These are phyloP conservation scores for Alternaria brassicicola DNA, from an alignment of 2,329 filamentous ascomycete species.

Conservation along the genomic window DNA sequence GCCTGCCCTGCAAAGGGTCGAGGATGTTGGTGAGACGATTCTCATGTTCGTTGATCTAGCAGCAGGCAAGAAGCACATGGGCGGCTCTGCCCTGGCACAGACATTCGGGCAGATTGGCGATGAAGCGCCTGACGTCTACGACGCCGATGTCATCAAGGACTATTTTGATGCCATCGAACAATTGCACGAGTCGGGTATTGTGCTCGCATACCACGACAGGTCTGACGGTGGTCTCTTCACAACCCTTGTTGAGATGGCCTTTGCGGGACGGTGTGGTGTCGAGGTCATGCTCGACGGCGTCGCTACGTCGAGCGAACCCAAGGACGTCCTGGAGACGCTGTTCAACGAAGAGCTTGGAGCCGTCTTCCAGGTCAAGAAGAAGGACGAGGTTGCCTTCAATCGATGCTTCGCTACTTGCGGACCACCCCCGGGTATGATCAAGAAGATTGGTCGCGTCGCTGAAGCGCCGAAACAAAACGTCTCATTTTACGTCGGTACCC, in stretches of 20 bases:
- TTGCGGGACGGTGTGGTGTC: constrained; percentile 87
- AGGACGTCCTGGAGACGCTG: constrained; percentile 74
- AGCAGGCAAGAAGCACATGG: constrained; percentile 77
- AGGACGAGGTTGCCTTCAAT: constrained; percentile 83
- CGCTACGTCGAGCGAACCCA: constrained; percentile 64
- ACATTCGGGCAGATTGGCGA: constrained; percentile 85
- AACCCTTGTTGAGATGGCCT: constrained; percentile 96
- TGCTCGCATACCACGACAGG: constrained; percentile 92
- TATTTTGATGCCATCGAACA: constrained; percentile 86
- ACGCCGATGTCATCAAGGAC: constrained; percentile 80
- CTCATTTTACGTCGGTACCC: constrained; percentile 73
- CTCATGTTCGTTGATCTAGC: constrained; percentile 92
- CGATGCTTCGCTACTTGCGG: constrained; percentile 91
- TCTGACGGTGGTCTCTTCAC: constrained; percentile 93
- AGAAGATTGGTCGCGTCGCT: constrained; percentile 80
- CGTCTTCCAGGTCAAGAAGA: constrained; percentile 90
- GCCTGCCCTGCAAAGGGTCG: constrained; percentile 78
- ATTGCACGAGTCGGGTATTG: constrained; percentile 70
- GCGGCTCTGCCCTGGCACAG: constrained; percentile 90
- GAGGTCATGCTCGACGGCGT: constrained; percentile 83
- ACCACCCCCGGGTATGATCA: constrained; percentile 79
- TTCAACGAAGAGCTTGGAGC: constrained; percentile 98
- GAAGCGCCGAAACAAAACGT: constrained; percentile 74
- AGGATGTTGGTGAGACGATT: constrained; percentile 87
- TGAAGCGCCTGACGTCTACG: constrained; percentile 83